phyloP scores from a whole-genome alignment of 495 filamentous ascomycete species.

The Penicillium angulare region DNA sequence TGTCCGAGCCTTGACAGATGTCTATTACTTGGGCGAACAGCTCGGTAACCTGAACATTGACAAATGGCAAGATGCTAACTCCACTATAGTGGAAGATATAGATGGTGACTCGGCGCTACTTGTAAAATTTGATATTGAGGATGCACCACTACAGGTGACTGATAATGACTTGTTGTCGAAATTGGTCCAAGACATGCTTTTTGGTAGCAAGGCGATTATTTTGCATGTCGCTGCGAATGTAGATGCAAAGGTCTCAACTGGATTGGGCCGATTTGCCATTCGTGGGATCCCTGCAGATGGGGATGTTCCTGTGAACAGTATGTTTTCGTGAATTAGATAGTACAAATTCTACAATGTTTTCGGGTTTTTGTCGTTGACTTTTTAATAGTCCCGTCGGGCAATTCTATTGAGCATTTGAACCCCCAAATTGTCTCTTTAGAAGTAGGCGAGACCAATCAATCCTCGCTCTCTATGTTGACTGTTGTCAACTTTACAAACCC shows the following conservation, averaged over 20 bases:
- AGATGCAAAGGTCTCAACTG: slow-evolving; percentile 76
- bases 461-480: slow-evolving; percentile 66
- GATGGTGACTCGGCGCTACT: slow-evolving; percentile 57
- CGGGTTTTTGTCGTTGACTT: slow-evolving; percentile 16
- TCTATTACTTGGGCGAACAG: slow-evolving; percentile 70
- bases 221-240: slow-evolving; percentile 77
- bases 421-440: slow-evolving; percentile 64
- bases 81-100: slow-evolving; percentile 58
- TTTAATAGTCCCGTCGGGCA: slow-evolving; percentile 41
- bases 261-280: slow-evolving; percentile 73
- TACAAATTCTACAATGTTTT: slow-evolving; percentile 15
- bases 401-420: slow-evolving; percentile 49
- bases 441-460: slow-evolving; percentile 65
- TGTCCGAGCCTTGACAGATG: slow-evolving; percentile 72
- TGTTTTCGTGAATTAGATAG: slow-evolving; percentile 41
- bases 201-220: slow-evolving; percentile 60
- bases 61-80: slow-evolving; percentile 83
- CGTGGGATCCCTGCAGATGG: slow-evolving; percentile 83
- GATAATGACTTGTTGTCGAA: slow-evolving; percentile 71
- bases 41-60: slow-evolving; percentile 73
- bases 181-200: slow-evolving; percentile 71
- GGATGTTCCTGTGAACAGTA: slow-evolving; percentile 83
- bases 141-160: slow-evolving; percentile 79
- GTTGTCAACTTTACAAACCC: slow-evolving; percentile 84
- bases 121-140: slow-evolving; percentile 69